phyloP scores from a whole-genome alignment of 306 rosid species.

The Rosa persica region DNA sequence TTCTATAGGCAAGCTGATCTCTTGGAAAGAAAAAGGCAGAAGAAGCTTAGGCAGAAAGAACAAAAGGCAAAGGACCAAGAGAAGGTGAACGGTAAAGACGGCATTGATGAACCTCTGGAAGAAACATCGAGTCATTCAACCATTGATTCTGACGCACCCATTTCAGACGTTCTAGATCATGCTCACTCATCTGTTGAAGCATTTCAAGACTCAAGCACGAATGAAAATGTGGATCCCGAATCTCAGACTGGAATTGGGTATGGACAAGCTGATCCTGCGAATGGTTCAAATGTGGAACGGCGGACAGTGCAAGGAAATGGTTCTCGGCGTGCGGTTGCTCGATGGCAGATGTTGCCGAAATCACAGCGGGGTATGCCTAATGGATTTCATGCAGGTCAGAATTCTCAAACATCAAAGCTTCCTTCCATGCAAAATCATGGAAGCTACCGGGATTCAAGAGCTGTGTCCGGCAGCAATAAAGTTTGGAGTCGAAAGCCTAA shows the following conservation, averaged over 20 bases:
- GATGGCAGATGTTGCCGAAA: constrained; percentile 45
- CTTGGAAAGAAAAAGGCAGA: constrained; percentile 72
- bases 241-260: constrained; percentile 28
- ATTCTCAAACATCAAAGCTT: constrained; percentile 46
- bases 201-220: constrained; percentile 34
- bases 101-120: constrained; percentile 30
- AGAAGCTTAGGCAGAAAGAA: constrained; percentile 78
- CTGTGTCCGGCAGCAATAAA: constrained; percentile 40
- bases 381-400: constrained; percentile 39
- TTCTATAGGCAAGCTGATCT: constrained; percentile 64
- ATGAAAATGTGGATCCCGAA: constrained; percentile 36
- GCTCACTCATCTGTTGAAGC: constrained; percentile 32
- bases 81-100: constrained; percentile 35
- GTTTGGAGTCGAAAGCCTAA: constrained; percentile 66
- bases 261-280: constrained; percentile 26
- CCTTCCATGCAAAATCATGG: constrained; percentile 46
- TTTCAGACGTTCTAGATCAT: constrained; percentile 35
- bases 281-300: constrained; percentile 47
- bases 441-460: constrained; percentile 40
- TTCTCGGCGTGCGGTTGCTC: constrained; percentile 28
- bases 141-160: constrained; percentile 33
- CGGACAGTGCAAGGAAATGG: constrained; percentile 34
- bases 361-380: constrained; percentile 36
- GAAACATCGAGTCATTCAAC: constrained; percentile 44
- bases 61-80: constrained; percentile 63